Base-by-base conservation (phyloP, 2,329 filamentous ascomycete species). In the Scedosporium minutisporum region DNA sequence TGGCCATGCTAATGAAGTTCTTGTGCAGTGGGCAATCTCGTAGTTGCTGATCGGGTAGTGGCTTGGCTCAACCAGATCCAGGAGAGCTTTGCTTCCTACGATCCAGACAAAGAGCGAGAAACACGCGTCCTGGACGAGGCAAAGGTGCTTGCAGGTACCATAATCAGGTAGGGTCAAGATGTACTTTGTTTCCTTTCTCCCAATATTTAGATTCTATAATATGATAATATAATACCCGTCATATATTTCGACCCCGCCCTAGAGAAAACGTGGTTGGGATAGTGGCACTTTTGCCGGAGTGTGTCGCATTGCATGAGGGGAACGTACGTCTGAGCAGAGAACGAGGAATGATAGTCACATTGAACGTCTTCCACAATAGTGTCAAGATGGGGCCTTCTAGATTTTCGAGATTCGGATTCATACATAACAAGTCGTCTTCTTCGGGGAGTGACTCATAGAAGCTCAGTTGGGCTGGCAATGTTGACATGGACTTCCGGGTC, bases 1-100 rank as follows among this genome's bases (percentile, higher is more conserved):
- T 33, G 23, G 23, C 16, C 12, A 55, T 57, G 29, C 53, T 62
- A 18, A 57, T 18, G 25, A 25, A 38, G 10, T 12, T 38, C 33
- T 2, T 25, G 46, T 16, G 3, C 21, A 61, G 60, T 44, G 60
- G 48, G 60, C 10, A 48, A 51, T 18, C 18, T 48, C 14, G n/a
- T 62, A 6, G 55, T 62, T 23, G 38, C 53, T 6, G 61, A 62
- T 27, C 33, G 42, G 10, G 61, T 62, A 9, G 18, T 14, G 38
- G 42, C 38, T 3, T 62, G 61, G 61, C 38, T 62, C 6, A 33
- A 27, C 38, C 38, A 55, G 53, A 62, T 62, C 44, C 60, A 61
- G 48, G 48, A 61, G 27, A 61, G 42, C 48, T 48, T 51, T 33
- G 44, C 10, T 7, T 12, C 23, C 1, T 51, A 55, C 23, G 51